Evolutionary conservation across 2,329 filamentous ascomycete genomes (phyloP).

Genomic region (Alternaria triticina): DNA sequence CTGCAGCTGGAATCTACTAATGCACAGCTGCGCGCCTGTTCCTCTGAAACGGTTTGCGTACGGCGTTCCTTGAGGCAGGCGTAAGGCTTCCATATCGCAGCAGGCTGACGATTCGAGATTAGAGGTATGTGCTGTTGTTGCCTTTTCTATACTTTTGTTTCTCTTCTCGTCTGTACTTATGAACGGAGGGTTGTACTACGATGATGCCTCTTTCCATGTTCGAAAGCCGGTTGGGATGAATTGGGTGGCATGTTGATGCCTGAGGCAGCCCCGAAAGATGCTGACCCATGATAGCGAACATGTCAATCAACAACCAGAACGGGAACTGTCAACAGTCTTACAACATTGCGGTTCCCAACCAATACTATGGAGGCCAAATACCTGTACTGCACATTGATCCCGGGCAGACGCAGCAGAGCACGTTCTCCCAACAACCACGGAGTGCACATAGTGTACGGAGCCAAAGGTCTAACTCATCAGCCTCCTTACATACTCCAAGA

Average conservation of each 20-base stretch:
- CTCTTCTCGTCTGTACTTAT: not conserved
- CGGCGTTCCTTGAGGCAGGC: conserved; percentile 34
- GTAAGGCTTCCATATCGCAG: conserved; percentile 32
- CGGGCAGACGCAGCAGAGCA: conserved; percentile 27
- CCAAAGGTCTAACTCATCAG: conserved; percentile 25
- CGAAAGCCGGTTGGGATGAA: not conserved
- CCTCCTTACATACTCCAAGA: conserved; percentile 17
- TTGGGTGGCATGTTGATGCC: conserved; percentile 6
- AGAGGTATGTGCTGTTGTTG: conserved; percentile 9
- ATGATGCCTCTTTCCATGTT: not conserved
- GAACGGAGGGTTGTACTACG: not conserved
- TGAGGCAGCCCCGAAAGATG: conserved; percentile 15
- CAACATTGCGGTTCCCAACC: conserved; percentile 13
- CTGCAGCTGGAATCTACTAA: conserved; percentile 40
- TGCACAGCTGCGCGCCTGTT: conserved; percentile 36
- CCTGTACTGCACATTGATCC: conserved; percentile 15
- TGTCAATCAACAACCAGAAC: conserved; percentile 35
- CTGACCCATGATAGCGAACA: conserved; percentile 35
- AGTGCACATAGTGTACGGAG: conserved; percentile 14
- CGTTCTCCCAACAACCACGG: conserved; percentile 8
- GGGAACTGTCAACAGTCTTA: conserved; percentile 18
- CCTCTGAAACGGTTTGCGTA: conserved; percentile 18
- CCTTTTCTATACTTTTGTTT: not conserved
- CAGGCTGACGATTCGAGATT: conserved; percentile 12
- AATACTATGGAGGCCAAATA: conserved; percentile 10